Evolutionary conservation across 441 rosid genomes (phyloP).

Genomic region (Cnidoscolus chayamansa): DNA sequence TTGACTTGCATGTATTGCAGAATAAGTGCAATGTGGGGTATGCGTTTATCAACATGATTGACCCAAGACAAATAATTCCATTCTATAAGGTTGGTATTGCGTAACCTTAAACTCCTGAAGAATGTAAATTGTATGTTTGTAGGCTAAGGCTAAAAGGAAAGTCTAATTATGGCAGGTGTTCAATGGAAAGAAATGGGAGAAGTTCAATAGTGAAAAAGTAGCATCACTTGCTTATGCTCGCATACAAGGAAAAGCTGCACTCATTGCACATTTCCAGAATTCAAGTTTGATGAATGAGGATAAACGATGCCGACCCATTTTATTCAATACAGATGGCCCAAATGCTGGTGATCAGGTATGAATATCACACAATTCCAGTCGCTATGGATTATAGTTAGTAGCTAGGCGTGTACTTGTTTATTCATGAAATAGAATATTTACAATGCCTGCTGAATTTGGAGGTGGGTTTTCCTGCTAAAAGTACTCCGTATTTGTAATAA

Average conservation of each 20-base stretch:
- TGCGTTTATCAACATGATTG: constrained; percentile 74
- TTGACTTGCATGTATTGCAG: constrained; percentile 38
- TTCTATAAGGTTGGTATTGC: constrained; percentile 53
- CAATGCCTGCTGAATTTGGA: not conserved
- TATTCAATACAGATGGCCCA: constrained; percentile 68
- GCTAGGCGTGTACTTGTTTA: not conserved
- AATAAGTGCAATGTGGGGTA: constrained; percentile 81
- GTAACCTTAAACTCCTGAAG: not conserved
- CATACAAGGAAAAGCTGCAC: constrained; percentile 72
- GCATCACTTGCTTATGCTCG: constrained; percentile 75
- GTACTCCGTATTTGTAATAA: not conserved
- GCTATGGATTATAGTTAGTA: not conserved
- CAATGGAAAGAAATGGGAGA: constrained; percentile 79
- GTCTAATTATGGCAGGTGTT: constrained; percentile 44
- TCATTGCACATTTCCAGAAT: constrained; percentile 71
- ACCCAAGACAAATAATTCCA: constrained; percentile 51
- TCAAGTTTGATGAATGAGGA: constrained; percentile 86
- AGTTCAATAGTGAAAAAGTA: constrained; percentile 74
- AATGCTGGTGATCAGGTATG: constrained; percentile 73
- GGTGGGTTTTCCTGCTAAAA: not conserved
- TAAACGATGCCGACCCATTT: constrained; percentile 71
- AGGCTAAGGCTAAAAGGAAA: constrained; percentile 17
- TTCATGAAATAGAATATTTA: not conserved
- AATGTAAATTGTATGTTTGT: not conserved
- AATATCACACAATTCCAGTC: not conserved